Conservation (phyloP, 1,284 basidiomycete genomes). For the Leccinum fallax region DNA sequence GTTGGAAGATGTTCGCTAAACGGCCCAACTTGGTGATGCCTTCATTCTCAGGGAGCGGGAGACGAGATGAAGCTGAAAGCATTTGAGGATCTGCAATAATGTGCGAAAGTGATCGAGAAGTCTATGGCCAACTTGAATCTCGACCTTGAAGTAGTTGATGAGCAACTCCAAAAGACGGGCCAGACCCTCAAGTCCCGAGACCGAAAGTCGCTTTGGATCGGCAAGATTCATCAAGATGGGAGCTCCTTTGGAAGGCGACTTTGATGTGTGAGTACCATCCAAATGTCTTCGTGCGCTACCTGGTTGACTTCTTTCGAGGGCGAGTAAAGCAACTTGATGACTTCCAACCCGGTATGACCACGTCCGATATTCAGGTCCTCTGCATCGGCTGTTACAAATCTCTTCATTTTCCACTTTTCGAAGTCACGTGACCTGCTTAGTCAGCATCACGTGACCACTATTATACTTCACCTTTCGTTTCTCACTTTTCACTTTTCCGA, state of each 20-base stretch:
- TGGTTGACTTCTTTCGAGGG: no score
- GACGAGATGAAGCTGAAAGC: constrained; percentile 76
- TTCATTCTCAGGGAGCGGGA: constrained; percentile 86
- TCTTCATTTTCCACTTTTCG: no score
- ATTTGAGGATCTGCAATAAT: constrained; percentile 86
- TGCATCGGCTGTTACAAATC: no score
- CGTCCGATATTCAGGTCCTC: no score
- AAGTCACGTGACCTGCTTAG: no score
- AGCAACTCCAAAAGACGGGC: constrained; percentile 94
- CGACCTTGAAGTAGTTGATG: constrained; percentile 99
- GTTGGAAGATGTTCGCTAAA: constrained; percentile 95
- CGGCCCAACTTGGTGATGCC: constrained; percentile 92
- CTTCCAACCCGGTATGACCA: no score
- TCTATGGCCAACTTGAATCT: constrained; percentile 87
- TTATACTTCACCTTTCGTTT: no score
- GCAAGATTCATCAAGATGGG: constrained; percentile 99
- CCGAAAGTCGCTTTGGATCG: constrained; percentile 56
- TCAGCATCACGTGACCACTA: no score
- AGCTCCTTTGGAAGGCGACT: constrained; percentile 95
- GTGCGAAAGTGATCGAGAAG: constrained; percentile 91
- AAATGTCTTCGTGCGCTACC: constrained; percentile 43
- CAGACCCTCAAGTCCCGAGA: constrained; percentile 90
- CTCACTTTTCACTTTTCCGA: no score
- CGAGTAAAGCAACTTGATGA: no score
- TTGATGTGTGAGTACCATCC: constrained; percentile 88